Conservation (phyloP, 192 early-diverging fungal species). For the Coemansia asiatica region DNA sequence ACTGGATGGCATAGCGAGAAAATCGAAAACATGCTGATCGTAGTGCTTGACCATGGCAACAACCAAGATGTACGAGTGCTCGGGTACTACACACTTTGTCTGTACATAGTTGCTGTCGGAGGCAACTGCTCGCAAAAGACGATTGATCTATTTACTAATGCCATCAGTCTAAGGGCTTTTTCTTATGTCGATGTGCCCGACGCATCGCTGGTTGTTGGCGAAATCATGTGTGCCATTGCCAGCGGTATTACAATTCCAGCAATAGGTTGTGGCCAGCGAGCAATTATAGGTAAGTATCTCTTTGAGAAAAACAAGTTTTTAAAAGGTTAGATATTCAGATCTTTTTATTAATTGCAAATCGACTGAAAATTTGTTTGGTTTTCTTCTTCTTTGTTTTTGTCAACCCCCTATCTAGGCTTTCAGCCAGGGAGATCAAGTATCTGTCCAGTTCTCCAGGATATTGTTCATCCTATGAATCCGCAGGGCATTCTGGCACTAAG, state of each 20-base stretch:
- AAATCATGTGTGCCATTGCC: slow-evolving; percentile 44
- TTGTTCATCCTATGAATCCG: slow-evolving; percentile 34
- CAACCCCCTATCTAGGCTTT: slow-evolving; percentile 17
- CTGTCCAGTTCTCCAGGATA: slow-evolving; percentile 45
- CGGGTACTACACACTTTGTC: slow-evolving; percentile 27
- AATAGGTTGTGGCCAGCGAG: slow-evolving; percentile 47
- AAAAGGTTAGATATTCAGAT: background rate
- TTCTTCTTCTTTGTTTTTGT: background rate
- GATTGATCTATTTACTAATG: slow-evolving; percentile 42
- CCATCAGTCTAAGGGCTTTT: slow-evolving; percentile 35
- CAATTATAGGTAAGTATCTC: slow-evolving; percentile 25
- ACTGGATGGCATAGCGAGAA: slow-evolving; percentile 33
- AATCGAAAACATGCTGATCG: slow-evolving; percentile 51
- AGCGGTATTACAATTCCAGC: slow-evolving; percentile 28
- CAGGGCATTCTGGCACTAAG: slow-evolving; percentile 41
- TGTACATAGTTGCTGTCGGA: slow-evolving; percentile 28
- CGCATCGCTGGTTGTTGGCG: slow-evolving; percentile 32
- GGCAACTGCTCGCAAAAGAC: slow-evolving; percentile 26
- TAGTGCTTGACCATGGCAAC: slow-evolving; percentile 51
- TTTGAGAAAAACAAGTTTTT: background rate
- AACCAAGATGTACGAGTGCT: slow-evolving; percentile 44
- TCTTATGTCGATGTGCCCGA: slow-evolving; percentile 43
- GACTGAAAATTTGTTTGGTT: no score
- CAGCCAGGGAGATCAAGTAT: slow-evolving; percentile 35
- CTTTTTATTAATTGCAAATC: background rate